Conservation (phyloP, 208 protist species). For the Crithidia acanthocephali region DNA sequence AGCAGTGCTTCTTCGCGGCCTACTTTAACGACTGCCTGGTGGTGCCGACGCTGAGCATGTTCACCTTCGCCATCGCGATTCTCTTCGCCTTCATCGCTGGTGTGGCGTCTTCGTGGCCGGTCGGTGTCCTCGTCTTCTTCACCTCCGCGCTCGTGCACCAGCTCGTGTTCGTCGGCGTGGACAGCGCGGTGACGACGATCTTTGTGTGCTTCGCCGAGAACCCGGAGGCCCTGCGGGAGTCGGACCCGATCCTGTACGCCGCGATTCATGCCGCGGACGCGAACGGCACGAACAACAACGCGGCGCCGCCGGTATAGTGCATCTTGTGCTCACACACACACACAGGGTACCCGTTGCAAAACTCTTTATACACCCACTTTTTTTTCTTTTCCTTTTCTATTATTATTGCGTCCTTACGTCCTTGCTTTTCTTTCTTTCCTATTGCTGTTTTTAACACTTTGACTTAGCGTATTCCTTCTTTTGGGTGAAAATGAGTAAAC, state of each 20-base stretch:
- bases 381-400: background rate
- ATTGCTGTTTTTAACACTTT: too few relatives aligned
- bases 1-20: conserved; percentile 81
- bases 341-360: background rate
- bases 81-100: conserved; percentile 60
- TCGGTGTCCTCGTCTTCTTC: conserved; percentile 63
- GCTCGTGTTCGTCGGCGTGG: conserved; percentile 73
- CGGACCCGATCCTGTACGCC: conserved; percentile 71
- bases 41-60: conserved; percentile 59
- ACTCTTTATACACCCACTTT: background rate
- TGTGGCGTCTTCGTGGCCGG: conserved; percentile 31
- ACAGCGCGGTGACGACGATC: conserved; percentile 78
- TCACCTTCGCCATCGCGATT: conserved; percentile 54
- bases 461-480: too few relatives aligned
- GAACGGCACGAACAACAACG: conserved; percentile 67
- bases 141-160: conserved; percentile 52
- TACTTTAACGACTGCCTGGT: conserved; percentile 92
- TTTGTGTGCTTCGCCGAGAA: conserved; percentile 93
- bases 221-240: conserved; percentile 71
- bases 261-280: conserved; percentile 57
- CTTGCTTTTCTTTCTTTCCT: too few relatives aligned
- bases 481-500: too few relatives aligned
- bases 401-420: too few relatives aligned
- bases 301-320: conserved; percentile 23
- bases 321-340: too few relatives aligned